Conservation (phyloP, 495 filamentous ascomycete species). For the Haplographium delicatum region DNA sequence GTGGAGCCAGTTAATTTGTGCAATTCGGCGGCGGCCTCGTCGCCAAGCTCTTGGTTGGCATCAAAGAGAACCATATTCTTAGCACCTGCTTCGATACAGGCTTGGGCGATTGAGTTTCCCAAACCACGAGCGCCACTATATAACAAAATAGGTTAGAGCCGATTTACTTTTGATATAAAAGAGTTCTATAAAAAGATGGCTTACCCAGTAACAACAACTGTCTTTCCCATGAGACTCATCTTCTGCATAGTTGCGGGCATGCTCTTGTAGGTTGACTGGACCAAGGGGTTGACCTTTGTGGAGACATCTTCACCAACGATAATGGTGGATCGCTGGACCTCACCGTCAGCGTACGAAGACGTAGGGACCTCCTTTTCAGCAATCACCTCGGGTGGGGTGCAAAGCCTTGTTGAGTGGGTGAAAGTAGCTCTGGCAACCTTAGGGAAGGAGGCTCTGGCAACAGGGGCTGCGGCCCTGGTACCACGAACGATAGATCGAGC, state of each 20-base stretch:
- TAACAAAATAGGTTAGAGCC: slow-evolving; percentile 2
- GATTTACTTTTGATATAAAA: background rate
- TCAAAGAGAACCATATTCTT: slow-evolving; percentile 72
- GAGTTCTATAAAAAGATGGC: slow-evolving; percentile 21
- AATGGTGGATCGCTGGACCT: slow-evolving; percentile 14
- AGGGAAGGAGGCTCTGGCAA: slow-evolving; percentile 1
- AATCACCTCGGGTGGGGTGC: slow-evolving; percentile 15
- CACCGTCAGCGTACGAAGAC: slow-evolving; percentile 16
- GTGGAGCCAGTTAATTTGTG: slow-evolving; percentile 51
- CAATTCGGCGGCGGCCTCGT: slow-evolving; percentile 58
- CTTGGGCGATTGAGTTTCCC: slow-evolving; percentile 71
- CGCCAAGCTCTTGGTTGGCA: slow-evolving; percentile 66
- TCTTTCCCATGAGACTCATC: slow-evolving; percentile 60
- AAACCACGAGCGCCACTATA: slow-evolving; percentile 70
- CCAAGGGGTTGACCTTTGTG: slow-evolving; percentile 34
- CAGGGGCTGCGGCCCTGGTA: background rate
- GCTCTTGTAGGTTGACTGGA: slow-evolving; percentile 35
- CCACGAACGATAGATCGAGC: slow-evolving; percentile 14
- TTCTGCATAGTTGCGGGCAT: slow-evolving; percentile 57
- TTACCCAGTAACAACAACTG: slow-evolving; percentile 69
- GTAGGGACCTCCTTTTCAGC: slow-evolving; percentile 18
- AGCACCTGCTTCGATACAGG: slow-evolving; percentile 65
- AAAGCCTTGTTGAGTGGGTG: background rate
- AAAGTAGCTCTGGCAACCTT: slow-evolving; percentile 16
- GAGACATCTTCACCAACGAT: slow-evolving; percentile 6